These are phyloP conservation scores for Phalaenopsis equestris DNA, from an alignment of 106 monocot genomes.

Conservation along the genomic window DNA sequence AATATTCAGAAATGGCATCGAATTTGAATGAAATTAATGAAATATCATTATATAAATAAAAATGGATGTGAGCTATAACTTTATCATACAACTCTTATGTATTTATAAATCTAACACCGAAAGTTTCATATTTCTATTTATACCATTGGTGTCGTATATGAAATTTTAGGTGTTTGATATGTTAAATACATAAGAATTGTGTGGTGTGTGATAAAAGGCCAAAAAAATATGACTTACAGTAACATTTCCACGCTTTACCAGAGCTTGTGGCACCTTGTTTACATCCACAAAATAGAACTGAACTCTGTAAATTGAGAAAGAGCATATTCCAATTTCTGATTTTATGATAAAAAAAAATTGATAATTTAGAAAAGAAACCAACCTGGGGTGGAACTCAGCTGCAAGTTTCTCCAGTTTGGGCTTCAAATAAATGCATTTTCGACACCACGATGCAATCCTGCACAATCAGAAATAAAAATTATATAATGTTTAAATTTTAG, in stretches of 20 bases:
- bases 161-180: too few relatives aligned
- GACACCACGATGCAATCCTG: constrained; percentile 91
- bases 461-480: constrained; percentile 1
- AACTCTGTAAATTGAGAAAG: constrained; percentile 29
- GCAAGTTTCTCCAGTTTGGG: constrained; percentile 90
- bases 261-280: constrained; percentile 74
- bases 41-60: background rate
- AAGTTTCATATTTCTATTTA: too few relatives aligned
- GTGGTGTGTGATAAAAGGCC: too few relatives aligned
- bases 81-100: too few relatives aligned
- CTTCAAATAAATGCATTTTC: constrained; percentile 94
- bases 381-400: constrained; percentile 67
- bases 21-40: background rate
- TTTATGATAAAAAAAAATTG: background rate
- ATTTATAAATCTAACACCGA: too few relatives aligned
- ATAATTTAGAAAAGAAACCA: background rate
- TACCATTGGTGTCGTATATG: too few relatives aligned
- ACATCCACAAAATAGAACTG: constrained; percentile 89
- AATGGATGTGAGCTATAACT: too few relatives aligned
- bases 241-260: constrained; percentile 89
- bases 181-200: too few relatives aligned
- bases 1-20: background rate
- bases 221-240: constrained; percentile 34
- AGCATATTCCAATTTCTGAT: background rate
- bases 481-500: background rate